Evolutionary conservation across 2,329 filamentous ascomycete species (phyloP).

Genomic region (Ophiostoma ulmi): DNA sequence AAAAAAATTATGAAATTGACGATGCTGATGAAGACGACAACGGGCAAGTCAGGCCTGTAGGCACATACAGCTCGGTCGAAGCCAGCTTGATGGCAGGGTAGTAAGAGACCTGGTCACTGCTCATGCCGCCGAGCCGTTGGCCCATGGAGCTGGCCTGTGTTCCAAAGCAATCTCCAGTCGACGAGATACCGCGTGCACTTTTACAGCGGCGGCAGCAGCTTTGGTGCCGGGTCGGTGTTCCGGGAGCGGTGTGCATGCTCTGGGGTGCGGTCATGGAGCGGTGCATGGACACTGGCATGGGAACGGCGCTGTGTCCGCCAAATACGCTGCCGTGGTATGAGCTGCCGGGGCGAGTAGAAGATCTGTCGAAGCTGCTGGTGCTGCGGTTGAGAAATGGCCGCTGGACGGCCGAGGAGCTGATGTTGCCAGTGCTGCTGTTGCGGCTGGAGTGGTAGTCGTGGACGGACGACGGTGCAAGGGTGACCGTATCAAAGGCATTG

Average conservation of each 20-base stretch:
- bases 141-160: background rate
- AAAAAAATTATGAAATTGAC: constrained; percentile 23
- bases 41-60: constrained; percentile 23
- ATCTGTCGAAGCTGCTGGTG: constrained; percentile 21
- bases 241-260: background rate
- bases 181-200: constrained; percentile 2
- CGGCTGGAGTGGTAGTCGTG: constrained; percentile 20
- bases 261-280: constrained; percentile 18
- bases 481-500: constrained; percentile 18
- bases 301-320: background rate
- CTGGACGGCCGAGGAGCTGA: background rate
- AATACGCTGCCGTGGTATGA: background rate
- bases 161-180: background rate
- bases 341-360: background rate
- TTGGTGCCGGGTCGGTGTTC: background rate
- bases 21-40: constrained; percentile 24
- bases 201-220: constrained; percentile 20
- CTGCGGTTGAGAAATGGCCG: constrained; percentile 15
- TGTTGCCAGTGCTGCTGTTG: constrained; percentile 4
- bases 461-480: constrained; percentile 21
- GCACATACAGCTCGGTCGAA: constrained; percentile 24
- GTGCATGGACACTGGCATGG: constrained; percentile 5
- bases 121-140: background rate
- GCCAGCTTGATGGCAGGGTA: constrained; percentile 24
- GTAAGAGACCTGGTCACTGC: constrained; percentile 19